Conservation (phyloP, 2,329 filamentous ascomycete species). For the Trichoderma guizhouense region DNA sequence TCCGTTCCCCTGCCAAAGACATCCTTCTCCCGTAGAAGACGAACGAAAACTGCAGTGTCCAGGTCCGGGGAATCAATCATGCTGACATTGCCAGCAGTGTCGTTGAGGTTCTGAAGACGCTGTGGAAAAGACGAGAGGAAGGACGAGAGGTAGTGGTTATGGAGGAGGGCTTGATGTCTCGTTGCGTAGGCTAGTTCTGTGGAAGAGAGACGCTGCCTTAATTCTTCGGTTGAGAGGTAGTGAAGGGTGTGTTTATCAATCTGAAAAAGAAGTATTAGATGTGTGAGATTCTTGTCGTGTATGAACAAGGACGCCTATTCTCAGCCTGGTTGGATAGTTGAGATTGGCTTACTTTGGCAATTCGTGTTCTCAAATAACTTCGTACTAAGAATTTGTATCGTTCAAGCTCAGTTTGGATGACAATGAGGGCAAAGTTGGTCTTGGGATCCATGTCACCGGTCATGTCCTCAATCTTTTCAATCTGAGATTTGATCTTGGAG, state of each 20-base stretch:
- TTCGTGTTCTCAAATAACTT: conserved; percentile 75
- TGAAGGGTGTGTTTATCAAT: conserved; percentile 75
- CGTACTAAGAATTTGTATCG: conserved; percentile 88
- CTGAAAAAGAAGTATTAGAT: conserved; percentile 35
- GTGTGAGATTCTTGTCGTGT: background rate
- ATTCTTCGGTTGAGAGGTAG: conserved; percentile 58
- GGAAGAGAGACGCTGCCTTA: conserved; percentile 64
- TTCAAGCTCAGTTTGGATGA: conserved; percentile 94
- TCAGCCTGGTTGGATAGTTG: background rate
- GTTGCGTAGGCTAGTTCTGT: conserved; percentile 80
- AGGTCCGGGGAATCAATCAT: conserved; percentile 90
- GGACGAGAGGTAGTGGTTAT: conserved; percentile 78
- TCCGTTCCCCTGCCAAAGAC: conserved; percentile 62
- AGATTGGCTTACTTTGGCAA: conserved; percentile 66
- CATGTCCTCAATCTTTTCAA: conserved; percentile 69
- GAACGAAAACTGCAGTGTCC: conserved; percentile 79
- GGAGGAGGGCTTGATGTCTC: conserved; percentile 78
- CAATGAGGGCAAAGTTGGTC: conserved; percentile 88
- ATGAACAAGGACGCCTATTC: background rate
- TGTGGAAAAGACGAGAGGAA: conserved; percentile 82
- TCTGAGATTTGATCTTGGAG: conserved; percentile 65
- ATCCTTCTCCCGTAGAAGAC: conserved; percentile 61
- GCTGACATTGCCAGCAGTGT: conserved; percentile 81
- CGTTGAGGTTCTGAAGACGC: conserved; percentile 78
- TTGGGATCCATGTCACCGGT: conserved; percentile 84